phyloP scores from a whole-genome alignment of 306 rosid species.

The Spatholobus suberectus region DNA sequence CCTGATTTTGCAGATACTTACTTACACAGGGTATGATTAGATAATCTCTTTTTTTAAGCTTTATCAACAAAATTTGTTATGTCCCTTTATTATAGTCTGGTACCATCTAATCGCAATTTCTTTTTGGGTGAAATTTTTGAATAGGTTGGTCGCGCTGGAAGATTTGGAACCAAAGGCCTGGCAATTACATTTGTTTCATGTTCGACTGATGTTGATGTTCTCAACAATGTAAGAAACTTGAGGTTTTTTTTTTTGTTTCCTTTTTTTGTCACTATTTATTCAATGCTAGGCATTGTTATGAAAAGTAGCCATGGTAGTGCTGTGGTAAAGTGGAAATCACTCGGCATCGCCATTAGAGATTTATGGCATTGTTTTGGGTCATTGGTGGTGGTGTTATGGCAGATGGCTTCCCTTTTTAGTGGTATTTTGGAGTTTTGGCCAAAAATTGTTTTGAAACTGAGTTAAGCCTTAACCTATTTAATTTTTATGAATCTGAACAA shows the following conservation, averaged over 20 bases:
- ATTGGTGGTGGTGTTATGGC: not conserved
- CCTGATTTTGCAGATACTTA: too few species aligned
- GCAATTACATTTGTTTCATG: too few species aligned
- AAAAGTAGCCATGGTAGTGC: conserved; percentile 17
- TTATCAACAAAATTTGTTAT: too few species aligned
- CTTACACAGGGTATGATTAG: too few species aligned
- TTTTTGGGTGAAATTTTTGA: not conserved
- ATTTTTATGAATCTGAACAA: not conserved
- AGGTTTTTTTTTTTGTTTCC: not conserved
- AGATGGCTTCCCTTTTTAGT: not conserved
- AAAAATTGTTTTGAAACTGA: not conserved
- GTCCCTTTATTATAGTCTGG: not conserved
- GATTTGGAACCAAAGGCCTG: too few species aligned
- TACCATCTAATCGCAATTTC: not conserved
- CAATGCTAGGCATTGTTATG: not conserved
- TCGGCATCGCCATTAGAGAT: not conserved
- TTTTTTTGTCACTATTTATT: not conserved
- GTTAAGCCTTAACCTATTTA: not conserved
- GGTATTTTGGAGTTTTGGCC: conserved; percentile 3
- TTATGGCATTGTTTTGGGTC: not conserved
- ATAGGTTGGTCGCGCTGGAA: too few species aligned
- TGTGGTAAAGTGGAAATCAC: not conserved
- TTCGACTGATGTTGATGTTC: too few species aligned
- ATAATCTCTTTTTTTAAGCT: too few species aligned
- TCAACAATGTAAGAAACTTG: too few species aligned